A percentile compares a stretch with the other conserved stretches of the same genome.
phyloP scores from a whole-genome alignment of 2,329 filamentous ascomycete species.

The Aciculosporium take region DNA sequence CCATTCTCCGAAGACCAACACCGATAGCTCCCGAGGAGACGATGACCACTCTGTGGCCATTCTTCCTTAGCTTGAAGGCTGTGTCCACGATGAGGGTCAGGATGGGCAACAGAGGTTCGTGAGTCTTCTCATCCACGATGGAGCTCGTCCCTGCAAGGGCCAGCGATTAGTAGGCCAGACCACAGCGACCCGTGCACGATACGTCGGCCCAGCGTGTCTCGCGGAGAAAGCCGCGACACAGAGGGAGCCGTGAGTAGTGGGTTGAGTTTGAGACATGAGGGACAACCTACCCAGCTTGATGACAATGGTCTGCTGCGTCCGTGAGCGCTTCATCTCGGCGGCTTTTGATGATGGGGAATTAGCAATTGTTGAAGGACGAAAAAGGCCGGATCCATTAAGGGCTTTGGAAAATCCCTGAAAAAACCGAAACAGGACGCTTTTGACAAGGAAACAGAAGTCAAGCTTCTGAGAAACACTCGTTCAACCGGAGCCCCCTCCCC shows the following conservation, averaged over 20 bases:
- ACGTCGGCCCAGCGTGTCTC: background rate
- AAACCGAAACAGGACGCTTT: slow-evolving; percentile 3
- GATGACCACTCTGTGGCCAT: slow-evolving; percentile 89
- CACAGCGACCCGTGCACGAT: background rate
- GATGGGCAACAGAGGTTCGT: slow-evolving; percentile 83
- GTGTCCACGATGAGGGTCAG: slow-evolving; percentile 90
- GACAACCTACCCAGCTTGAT: slow-evolving; percentile 65
- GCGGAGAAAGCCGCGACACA: background rate
- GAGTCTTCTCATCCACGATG: slow-evolving; percentile 93
- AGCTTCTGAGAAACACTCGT: slow-evolving; percentile 1
- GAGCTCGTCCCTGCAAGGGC: slow-evolving; percentile 69
- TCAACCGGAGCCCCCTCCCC: background rate
- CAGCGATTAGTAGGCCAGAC: background rate
- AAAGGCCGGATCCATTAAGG: slow-evolving; percentile 4
- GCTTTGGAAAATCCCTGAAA: background rate
- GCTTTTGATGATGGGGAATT: slow-evolving; percentile 13
- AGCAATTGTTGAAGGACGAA: slow-evolving; percentile 2
- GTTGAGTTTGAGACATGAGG: background rate
- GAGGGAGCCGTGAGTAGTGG: background rate
- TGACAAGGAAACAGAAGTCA: slow-evolving; percentile 1
- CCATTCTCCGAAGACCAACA: slow-evolving; percentile 80
- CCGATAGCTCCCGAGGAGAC: slow-evolving; percentile 96
- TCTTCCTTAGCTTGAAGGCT: slow-evolving; percentile 68
- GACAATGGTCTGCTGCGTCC: slow-evolving; percentile 41
- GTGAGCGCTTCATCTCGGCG: slow-evolving; percentile 49